Evolutionary conservation across 2,329 filamentous ascomycete genomes (phyloP).

Genomic region (Tolypocladium ophioglossoides): DNA sequence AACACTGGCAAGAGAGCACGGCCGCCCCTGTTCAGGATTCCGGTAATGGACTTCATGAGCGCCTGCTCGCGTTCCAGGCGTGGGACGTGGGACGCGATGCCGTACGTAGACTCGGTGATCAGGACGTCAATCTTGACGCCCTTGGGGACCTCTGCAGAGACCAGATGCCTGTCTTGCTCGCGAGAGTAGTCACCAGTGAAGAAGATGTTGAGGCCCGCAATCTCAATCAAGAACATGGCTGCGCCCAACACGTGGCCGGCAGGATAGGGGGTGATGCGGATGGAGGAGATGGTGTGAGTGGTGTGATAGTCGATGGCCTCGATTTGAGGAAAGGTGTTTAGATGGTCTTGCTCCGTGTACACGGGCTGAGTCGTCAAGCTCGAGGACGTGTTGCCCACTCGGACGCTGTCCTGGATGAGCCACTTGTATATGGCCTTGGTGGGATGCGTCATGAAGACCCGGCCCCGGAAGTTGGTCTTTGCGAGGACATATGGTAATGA

Average conservation of each 20-base stretch:
- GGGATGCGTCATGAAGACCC: constrained; percentile 98
- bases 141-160: constrained; percentile 82
- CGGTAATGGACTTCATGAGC: constrained; percentile 90
- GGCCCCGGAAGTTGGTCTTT: constrained; percentile 94
- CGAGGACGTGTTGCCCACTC: constrained; percentile 65
- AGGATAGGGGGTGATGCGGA: constrained; percentile 92
- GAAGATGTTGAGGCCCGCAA: constrained; percentile 90
- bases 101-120: constrained; percentile 96
- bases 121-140: constrained; percentile 90
- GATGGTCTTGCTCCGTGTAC: constrained; percentile 91
- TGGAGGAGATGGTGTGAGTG: constrained; percentile 92
- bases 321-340: constrained; percentile 86
- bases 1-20: constrained; percentile 93
- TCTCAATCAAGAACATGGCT: constrained; percentile 97
- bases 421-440: constrained; percentile 99
- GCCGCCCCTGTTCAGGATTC: constrained; percentile 81
- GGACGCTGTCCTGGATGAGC: constrained; percentile 94
- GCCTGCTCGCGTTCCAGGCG: constrained; percentile 84
- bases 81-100: constrained; percentile 87
- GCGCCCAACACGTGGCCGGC: constrained; percentile 96
- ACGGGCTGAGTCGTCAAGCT: constrained; percentile 60
- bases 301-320: constrained; percentile 98
- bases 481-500: constrained; percentile 95
- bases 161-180: constrained; percentile 89
- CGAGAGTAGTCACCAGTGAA: constrained; percentile 97